Conservation (phyloP, 345 rosid genomes). For the Limnanthes douglasii region DNA sequence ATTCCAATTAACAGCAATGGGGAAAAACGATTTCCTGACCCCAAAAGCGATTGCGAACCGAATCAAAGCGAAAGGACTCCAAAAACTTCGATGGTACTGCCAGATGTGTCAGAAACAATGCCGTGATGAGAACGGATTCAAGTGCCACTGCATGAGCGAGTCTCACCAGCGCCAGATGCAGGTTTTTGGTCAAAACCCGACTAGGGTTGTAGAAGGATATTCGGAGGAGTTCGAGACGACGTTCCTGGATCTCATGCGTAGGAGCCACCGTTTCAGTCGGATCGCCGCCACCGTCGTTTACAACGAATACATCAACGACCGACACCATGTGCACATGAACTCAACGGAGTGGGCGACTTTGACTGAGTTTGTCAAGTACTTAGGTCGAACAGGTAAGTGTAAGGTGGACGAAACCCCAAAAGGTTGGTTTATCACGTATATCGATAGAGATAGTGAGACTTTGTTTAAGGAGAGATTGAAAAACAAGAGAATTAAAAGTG, state of each 20-base stretch:
- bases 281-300: constrained; percentile 93
- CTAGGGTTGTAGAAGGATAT: constrained; percentile 70
- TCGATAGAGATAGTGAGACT: constrained; percentile 76
- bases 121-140: constrained; percentile 95
- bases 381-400: constrained; percentile 76
- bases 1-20: constrained; percentile 23
- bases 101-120: constrained; percentile 99
- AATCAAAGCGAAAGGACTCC: constrained; percentile 89
- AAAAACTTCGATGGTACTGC: constrained; percentile 95
- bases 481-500: constrained; percentile 64
- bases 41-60: constrained; percentile 89
- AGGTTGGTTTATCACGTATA: constrained; percentile 94
- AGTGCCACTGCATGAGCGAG: constrained; percentile 98
- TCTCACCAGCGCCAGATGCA: constrained; percentile 96
- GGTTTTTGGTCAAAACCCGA: constrained; percentile 66
- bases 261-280: constrained; percentile 85
- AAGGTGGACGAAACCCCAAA: constrained; percentile 94
- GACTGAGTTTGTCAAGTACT: constrained; percentile 75
- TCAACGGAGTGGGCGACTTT: constrained; percentile 83
- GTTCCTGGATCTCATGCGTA: constrained; percentile 68
- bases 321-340: constrained; percentile 90
- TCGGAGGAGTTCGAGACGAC: constrained; percentile 67
- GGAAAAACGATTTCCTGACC: constrained; percentile 86
- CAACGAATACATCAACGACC: constrained; percentile 80
- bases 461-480: constrained; percentile 73